Evolutionary conservation across 2,329 filamentous ascomycete species (phyloP).

Genomic region (Pyrenophora graminea): DNA sequence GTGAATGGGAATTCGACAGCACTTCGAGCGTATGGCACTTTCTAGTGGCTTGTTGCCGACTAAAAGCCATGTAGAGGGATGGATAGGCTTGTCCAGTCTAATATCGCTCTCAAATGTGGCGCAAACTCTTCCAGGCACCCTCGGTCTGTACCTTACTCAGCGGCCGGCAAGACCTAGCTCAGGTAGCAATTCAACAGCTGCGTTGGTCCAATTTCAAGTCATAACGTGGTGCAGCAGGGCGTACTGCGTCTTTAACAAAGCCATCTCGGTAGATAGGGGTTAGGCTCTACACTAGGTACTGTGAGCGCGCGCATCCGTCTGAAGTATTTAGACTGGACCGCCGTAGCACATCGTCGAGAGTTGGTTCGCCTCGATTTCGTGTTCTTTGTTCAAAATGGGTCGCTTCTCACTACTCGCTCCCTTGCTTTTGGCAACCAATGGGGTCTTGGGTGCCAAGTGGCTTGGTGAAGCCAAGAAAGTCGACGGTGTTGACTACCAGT

Average conservation of each 20-base stretch:
- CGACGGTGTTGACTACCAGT: conserved; percentile 32
- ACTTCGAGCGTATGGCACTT: neutral
- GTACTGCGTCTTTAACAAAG: conserved; percentile 4
- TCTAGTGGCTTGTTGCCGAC: conserved; percentile 9
- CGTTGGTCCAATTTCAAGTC: conserved; percentile 4
- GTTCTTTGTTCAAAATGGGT: conserved; percentile 26
- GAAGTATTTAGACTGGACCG: conserved; percentile 13
- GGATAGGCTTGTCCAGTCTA: neutral
- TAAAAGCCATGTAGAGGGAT: neutral
- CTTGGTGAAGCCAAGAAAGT: conserved; percentile 36
- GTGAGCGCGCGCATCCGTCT: neutral
- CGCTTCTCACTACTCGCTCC: conserved; percentile 25
- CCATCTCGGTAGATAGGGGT: neutral
- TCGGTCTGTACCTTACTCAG: neutral
- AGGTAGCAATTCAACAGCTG: neutral
- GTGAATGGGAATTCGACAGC: conserved; percentile 8
- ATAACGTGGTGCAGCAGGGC: conserved; percentile 7
- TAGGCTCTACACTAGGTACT: conserved; percentile 2
- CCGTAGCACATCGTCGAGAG: neutral
- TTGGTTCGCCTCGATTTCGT: neutral
- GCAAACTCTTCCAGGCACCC: neutral
- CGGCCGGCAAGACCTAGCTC: neutral
- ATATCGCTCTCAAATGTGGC: conserved; percentile 3
- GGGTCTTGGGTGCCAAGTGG: conserved; percentile 28
- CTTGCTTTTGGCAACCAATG: conserved; percentile 24